Evolutionary conservation across 1,139 yeast genomes (phyloP), one percentile per base, ranked within the genome.

Genomic region (Blastobotrys ciferrii): DNA sequence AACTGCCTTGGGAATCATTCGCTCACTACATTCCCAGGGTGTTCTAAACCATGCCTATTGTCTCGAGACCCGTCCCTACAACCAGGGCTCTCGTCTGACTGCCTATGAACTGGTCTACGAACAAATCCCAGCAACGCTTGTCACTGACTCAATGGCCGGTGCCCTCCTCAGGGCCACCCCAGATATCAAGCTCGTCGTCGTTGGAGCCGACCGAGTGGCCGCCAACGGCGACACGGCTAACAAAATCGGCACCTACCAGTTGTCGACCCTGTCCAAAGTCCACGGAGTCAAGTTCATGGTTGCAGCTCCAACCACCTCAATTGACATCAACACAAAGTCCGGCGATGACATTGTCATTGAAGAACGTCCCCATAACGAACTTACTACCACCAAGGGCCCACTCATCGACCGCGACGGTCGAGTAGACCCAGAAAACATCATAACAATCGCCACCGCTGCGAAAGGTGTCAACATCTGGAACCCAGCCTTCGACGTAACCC

Each of bases 151-250:
- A 52, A 91, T 92, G 92, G 95, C 87, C 1, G 80, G 96, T 0
- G 83, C 94, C 32, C 74, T 89, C 51, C 73, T 91, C 46, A 56
- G 67, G 11, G 50, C 55, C 45, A 68, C 51, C 62, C 95, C 86
- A 1, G 66, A 64, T 36, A 80, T 92, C 48, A 85, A 84, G 64
- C 87, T 89, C 45, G 84, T 91, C 28, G 87, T 92, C 47, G 98
- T 87, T n/a, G 98, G 98, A 40, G 97, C 98, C n/a, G 98, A 92
- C 65, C 78, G 98, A 65, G 84, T 92, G 32, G 97, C 91, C 1
- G 57, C 58, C 11, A 68, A 89, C 66, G 98, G 98, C 49, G 98
- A 92, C 63, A 81, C 96, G 20, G 98, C 98, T 1, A 92, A 92
- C 70, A 92, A 92, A 68, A 92, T 92, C 51, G 98, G 98, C n/a